Evolutionary conservation across 139 green algal species (phyloP), one percentile per base, ranked within the genome.

Genomic region (Chlamydomonas sphaeroides): DNA sequence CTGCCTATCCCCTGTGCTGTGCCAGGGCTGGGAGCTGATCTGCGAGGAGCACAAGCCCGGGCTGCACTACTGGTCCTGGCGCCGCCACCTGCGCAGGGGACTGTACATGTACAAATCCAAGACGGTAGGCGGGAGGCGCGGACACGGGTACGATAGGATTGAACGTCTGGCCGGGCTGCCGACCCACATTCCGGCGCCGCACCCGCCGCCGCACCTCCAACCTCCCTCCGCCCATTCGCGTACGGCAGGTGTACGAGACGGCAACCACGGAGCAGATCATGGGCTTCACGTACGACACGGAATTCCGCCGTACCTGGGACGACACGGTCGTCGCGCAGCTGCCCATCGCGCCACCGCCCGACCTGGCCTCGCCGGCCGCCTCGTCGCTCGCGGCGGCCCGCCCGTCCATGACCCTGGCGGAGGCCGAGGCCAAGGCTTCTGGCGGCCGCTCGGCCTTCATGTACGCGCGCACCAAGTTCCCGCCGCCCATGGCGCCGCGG

Each of bases 201-300:
- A n/a, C n/a, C n/a, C n/a, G n/a, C n/a, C n/a, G n/a, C n/a, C n/a
- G n/a, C n/a, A n/a, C n/a, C n/a, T n/a, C n/a, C n/a, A n/a, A n/a
- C n/a, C n/a, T n/a, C n/a, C n/a, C n/a, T n/a, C n/a, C n/a, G n/a
- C n/a, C n/a, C n/a, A n/a, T n/a, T n/a, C n/a, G n/a, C n/a, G n/a
- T n/a, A n/a, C n/a, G n/a, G n/a, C n/a, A n/a, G n/a, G 78, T 92
- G n/a, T 90, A 93, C 35, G 77, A 91, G 73, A 78, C 79, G 32
- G 79, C 88, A 0, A 85, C 80, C 8, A 80, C 92, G 23, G 59
- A 70, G 1, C 86, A 95, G 80, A 57, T 94, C 53, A 76, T 86
- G 4, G 83, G 86, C 30, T 96, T 96, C 86, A 89, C 92, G 41
- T 88, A 89, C 10, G 91, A 95, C 68, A 85, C 90, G 32, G 71